phyloP scores from a whole-genome alignment of 2,329 filamentous ascomycete species.

The Aspergillus sp. region DNA sequence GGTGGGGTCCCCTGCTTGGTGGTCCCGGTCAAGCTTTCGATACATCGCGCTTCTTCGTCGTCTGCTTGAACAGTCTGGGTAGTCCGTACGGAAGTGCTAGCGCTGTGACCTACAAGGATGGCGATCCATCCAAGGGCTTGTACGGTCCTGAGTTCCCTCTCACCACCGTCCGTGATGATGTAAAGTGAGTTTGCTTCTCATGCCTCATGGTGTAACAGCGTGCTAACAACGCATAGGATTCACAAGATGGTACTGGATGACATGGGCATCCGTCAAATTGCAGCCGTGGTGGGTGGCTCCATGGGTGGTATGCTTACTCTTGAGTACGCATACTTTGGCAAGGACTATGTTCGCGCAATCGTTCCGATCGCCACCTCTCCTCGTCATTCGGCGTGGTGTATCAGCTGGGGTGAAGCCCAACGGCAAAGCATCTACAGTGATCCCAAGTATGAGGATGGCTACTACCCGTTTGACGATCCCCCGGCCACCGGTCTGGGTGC shows the following conservation, averaged over 20 bases:
- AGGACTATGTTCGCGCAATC: slow-evolving; percentile 55
- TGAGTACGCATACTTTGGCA: slow-evolving; percentile 71
- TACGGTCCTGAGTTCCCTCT: slow-evolving; percentile 97
- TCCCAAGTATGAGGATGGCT: slow-evolving; percentile 96
- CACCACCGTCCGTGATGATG: slow-evolving; percentile 93
- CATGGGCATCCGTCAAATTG: slow-evolving; percentile 56
- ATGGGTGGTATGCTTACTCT: slow-evolving; percentile 62
- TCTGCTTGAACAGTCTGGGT: slow-evolving; percentile 57
- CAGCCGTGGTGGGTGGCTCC: slow-evolving; percentile 57
- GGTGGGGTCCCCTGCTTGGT: slow-evolving; percentile 59
- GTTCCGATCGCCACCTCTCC: slow-evolving; percentile 59
- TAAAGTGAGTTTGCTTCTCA: slow-evolving; percentile 64
- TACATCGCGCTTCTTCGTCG: slow-evolving; percentile 54
- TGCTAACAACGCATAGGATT: slow-evolving; percentile 39
- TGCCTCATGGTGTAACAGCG: background rate
- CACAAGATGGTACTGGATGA: slow-evolving; percentile 58
- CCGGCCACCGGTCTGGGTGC: slow-evolving; percentile 85
- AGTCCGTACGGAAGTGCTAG: slow-evolving; percentile 59
- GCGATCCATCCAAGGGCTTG: slow-evolving; percentile 68
- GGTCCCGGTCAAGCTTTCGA: slow-evolving; percentile 57
- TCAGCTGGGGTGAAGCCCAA: slow-evolving; percentile 61
- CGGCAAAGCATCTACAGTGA: slow-evolving; percentile 84
- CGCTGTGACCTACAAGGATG: slow-evolving; percentile 75
- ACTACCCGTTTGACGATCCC: slow-evolving; percentile 85
- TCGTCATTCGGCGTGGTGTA: slow-evolving; percentile 60